Percentiles rank a stretch among this genome's conserved stretches.
phyloP scores from a whole-genome alignment of 768 basidiomycete species.

The Neoboletus magnificus region DNA sequence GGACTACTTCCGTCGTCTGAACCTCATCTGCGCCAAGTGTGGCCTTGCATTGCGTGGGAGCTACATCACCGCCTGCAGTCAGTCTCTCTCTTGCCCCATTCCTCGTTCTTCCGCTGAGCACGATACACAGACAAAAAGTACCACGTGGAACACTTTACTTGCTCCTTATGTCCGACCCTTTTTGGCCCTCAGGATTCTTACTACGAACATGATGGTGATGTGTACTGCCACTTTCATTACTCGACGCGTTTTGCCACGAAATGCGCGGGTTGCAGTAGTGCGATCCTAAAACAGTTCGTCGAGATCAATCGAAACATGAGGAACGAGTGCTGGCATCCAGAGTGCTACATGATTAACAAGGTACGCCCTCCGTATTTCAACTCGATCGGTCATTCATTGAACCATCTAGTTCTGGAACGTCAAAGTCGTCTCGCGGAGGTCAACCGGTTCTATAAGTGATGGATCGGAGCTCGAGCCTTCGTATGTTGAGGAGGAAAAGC shows the following conservation, averaged over 20 bases:
- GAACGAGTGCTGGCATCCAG: constrained; percentile 99
- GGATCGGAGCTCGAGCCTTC: constrained; percentile 52
- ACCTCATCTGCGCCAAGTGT: constrained; percentile 96
- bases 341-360: constrained; percentile 99
- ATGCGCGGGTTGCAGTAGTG: constrained; percentile 95
- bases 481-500: constrained; percentile 74
- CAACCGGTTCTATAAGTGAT: constrained; percentile 54
- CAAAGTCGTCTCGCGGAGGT: constrained; percentile 77
- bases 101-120: constrained; percentile 11
- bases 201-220: constrained; percentile 97
- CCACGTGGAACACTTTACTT: constrained; percentile 99
- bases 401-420: constrained; percentile 93
- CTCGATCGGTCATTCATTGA: constrained; percentile 9
- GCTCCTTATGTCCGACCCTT: constrained; percentile 91
- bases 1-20: constrained; percentile 94
- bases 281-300: constrained; percentile 98
- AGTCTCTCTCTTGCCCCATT: constrained; percentile 31
- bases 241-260: constrained; percentile 98
- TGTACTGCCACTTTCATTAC: constrained; percentile 99
- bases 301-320: constrained; percentile 98
- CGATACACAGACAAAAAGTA: constrained; percentile 82
- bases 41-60: constrained; percentile 91
- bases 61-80: constrained; percentile 99
- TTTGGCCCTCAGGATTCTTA: constrained; percentile 99
- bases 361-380: constrained; percentile 40